phyloP scores from a whole-genome alignment of 2,329 filamentous ascomycete species.

The Aquanectria penicillioides region DNA sequence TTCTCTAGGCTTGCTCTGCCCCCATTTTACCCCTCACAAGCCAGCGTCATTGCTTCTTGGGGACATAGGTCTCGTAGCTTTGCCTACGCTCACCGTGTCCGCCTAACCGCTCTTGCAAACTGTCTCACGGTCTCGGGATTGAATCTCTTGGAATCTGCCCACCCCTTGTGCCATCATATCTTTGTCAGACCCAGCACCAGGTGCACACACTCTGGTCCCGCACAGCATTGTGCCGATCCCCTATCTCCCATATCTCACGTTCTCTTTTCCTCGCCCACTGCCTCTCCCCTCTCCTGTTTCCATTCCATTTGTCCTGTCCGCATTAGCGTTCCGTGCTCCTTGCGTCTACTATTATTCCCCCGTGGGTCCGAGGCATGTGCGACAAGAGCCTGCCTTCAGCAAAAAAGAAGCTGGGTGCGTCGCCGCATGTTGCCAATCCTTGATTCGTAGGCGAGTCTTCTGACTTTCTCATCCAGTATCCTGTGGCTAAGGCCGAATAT shows the following conservation, averaged over 20 bases:
- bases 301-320: not conserved
- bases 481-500: slow-evolving; percentile 26
- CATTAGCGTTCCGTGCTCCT: slow-evolving; percentile 24
- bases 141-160: not conserved
- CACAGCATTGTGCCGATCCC: slow-evolving; percentile 16
- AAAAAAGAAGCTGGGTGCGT: slow-evolving; percentile 36
- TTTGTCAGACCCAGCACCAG: slow-evolving; percentile 24
- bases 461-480: slow-evolving; percentile 29
- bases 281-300: slow-evolving; percentile 20
- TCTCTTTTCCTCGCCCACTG: slow-evolving; percentile 25
- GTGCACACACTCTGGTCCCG: slow-evolving; percentile 17
- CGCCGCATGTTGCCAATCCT: slow-evolving; percentile 23
- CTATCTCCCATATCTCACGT: slow-evolving; percentile 9
- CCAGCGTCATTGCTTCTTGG: slow-evolving; percentile 2
- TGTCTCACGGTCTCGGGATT: slow-evolving; percentile 1
- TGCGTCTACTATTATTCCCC: slow-evolving; percentile 22
- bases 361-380: slow-evolving; percentile 35
- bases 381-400: slow-evolving; percentile 26
- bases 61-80: slow-evolving; percentile 15
- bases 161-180: slow-evolving; percentile 7
- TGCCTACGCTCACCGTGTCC: not conserved
- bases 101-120: slow-evolving; percentile 12
- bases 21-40: not conserved
- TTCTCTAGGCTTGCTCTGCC: not conserved
- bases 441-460: slow-evolving; percentile 22